Base-by-base conservation (phyloP, 495 filamentous ascomycete genomes). In the Aspergillus asperescens region DNA sequence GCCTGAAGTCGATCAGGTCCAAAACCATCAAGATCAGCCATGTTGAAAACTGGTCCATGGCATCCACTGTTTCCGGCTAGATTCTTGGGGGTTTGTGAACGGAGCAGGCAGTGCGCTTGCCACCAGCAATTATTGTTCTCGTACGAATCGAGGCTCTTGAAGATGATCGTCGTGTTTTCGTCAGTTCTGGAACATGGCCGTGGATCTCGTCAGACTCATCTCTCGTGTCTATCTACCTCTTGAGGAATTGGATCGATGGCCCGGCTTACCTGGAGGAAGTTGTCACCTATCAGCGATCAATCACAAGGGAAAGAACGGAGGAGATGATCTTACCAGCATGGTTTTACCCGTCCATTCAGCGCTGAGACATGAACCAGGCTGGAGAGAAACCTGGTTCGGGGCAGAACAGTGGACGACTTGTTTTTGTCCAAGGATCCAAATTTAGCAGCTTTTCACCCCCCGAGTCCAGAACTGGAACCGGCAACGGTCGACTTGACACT, bases 341-440 rank as follows among this genome's bases (percentile, higher is more conserved):
- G 23, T 16, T 19, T 44, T 16, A n/a, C 35, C 24, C 23, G 41
- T 31, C 41, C 41, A 44, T 44, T 44, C 15, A 29, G 41, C 13
- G 3, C 7, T 31, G 19, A 24, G 18, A 15, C 13, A 10, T 25
- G 7, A n/a, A n/a, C n/a, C n/a, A n/a, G 24, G 5, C 24, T 9
- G 5, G 13, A 13, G 15, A 18, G n/a, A 23, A 32, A 48, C 34
- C 16, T 25, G 32, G 31, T 16, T 18, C 25, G 34, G 23, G 7
- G 9, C 43, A 34, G 27, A 48, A 48, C 22, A 37, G 12, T 28
- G 9, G 29, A 16, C 8, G 29, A 29, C 20, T 39, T 18, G 5
- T 31, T 34, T 41, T 43, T 27, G 31, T 40, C 49, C 50, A 25
- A 22, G 15, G 18, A 52, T 45, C 50, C 50, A 52, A 52, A 52